Percentiles rank a stretch among this genome's conserved stretches.
Conservation (phyloP, 192 early-diverging fungal species). For the Pilobolus umbonatus region DNA sequence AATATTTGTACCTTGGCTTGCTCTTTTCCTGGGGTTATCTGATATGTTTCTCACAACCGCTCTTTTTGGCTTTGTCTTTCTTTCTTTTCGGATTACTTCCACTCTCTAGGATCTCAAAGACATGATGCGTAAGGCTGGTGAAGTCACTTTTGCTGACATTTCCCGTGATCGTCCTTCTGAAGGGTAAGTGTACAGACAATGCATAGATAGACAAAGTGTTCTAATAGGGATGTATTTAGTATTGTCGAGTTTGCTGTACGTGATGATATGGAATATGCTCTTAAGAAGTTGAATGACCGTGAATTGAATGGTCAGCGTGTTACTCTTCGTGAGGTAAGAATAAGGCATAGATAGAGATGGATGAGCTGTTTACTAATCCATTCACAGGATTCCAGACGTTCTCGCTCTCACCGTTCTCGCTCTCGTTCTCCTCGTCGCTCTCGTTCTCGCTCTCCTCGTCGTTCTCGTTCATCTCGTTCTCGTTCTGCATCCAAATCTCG, state of each 20-base stretch:
- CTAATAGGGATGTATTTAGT: constrained; percentile 39
- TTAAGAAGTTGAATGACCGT: constrained; percentile 76
- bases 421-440: constrained; percentile 44
- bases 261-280: constrained; percentile 78
- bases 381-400: constrained; percentile 8
- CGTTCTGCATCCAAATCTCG: constrained; percentile 45
- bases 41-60: constrained; percentile 7
- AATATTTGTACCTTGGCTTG: background rate
- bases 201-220: no score
- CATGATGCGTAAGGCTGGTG: constrained; percentile 88
- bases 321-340: constrained; percentile 57
- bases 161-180: constrained; percentile 74
- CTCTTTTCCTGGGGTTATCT: background rate
- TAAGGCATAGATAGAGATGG: background rate
- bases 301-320: constrained; percentile 66
- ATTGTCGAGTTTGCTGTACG: constrained; percentile 84
- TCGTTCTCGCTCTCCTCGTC: constrained; percentile 36
- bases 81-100: constrained; percentile 16
- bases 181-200: constrained; percentile 51
- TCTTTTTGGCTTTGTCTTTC: background rate
- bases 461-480: constrained; percentile 25
- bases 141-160: constrained; percentile 92
- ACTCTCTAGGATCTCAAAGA: constrained; percentile 89
- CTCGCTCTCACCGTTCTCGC: background rate
- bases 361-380: no score